Conservation (phyloP, 495 filamentous ascomycete genomes). For the Daldinia concentrica region DNA sequence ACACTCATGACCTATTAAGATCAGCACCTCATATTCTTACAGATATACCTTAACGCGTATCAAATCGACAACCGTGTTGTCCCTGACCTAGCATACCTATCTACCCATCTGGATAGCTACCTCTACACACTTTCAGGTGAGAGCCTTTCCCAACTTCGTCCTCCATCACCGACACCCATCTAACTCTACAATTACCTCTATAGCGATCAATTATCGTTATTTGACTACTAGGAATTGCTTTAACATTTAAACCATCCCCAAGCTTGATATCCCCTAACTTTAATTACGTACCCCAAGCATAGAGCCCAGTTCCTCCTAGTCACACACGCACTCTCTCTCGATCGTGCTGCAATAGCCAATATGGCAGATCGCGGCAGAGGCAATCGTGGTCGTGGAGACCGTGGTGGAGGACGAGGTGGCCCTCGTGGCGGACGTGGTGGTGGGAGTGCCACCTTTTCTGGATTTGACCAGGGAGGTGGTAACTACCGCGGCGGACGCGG, state of each 20-base stretch:
- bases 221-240: not conserved
- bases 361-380: constrained; percentile 41
- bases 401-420: constrained; percentile 42
- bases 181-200: not conserved
- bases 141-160: not conserved
- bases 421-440: constrained; percentile 38
- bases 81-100: not conserved
- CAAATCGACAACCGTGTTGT: not conserved
- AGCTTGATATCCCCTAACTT: constrained; percentile 1
- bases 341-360: not conserved
- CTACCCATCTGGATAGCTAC: not conserved
- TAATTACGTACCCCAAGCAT: not conserved
- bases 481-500: constrained; percentile 7
- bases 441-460: constrained; percentile 18
- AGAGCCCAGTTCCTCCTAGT: not conserved
- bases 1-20: not conserved
- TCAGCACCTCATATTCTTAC: constrained; percentile 10
- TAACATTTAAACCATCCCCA: not conserved
- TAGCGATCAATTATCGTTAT: not conserved
- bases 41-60: not conserved
- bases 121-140: not conserved
- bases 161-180: not conserved
- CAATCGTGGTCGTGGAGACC: constrained; percentile 37
- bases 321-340: not conserved
- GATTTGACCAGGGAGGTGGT: constrained; percentile 11